A percentile compares a stretch with the other conserved stretches of the same genome.
These are phyloP conservation scores for Gentiana straminea DNA, from an alignment of 257 asterid genomes.

Conservation along the genomic window DNA sequence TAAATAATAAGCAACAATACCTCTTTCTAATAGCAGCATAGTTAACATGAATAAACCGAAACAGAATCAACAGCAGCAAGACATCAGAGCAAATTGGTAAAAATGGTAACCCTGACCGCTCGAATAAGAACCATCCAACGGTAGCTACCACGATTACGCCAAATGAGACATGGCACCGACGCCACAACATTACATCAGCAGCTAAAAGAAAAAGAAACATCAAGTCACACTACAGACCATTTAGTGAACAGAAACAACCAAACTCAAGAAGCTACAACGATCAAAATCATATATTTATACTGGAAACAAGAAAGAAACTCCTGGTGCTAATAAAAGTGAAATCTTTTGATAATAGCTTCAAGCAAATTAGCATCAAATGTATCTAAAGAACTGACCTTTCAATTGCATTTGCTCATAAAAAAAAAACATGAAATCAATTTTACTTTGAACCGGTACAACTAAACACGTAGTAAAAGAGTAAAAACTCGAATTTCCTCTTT, in stretches of 20 bases:
- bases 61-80: constrained; percentile 59
- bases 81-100: constrained; percentile 69
- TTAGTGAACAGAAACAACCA: constrained; percentile 5
- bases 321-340: too few species aligned
- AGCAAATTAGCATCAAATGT: too few species aligned
- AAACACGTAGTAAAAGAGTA: too few species aligned
- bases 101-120: constrained; percentile 76
- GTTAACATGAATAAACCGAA: constrained; percentile 67
- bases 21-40: constrained; percentile 53
- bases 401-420: too few species aligned
- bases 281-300: neutral
- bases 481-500: too few species aligned
- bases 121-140: constrained; percentile 69
- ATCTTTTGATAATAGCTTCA: too few species aligned
- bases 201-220: constrained; percentile 36
- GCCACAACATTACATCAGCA: constrained; percentile 86
- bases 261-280: constrained; percentile 9
- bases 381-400: too few species aligned
- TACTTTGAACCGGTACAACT: too few species aligned
- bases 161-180: constrained; percentile 49
- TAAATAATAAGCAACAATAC: constrained; percentile 26
- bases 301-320: too few species aligned
- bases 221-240: constrained; percentile 13
- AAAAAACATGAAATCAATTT: too few species aligned
- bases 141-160: constrained; percentile 68